phyloP scores from a whole-genome alignment of 352 stramenopile genomes.

The Blastocystis sp. region DNA sequence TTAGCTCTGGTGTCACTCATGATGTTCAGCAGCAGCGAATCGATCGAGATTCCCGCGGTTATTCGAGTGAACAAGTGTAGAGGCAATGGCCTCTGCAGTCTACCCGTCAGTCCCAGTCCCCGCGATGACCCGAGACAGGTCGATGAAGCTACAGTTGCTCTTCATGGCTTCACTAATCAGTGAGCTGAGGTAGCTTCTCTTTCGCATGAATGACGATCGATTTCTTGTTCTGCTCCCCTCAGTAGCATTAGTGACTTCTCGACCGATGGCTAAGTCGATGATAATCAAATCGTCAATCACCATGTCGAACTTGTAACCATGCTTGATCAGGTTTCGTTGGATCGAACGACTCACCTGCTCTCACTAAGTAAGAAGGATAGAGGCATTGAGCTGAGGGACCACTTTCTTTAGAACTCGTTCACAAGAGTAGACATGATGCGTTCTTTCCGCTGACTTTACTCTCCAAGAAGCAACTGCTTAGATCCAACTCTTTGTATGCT shows the following conservation, averaged over 20 bases:
- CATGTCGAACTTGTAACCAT: conserved; percentile 82
- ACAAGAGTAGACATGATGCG: conserved; percentile 94
- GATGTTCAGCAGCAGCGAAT: conserved; percentile 55
- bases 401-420: conserved; percentile 98
- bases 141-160: conserved; percentile 97
- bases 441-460: conserved; percentile 82
- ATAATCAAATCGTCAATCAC: conserved; percentile 95
- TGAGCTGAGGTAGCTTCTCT: conserved; percentile 95
- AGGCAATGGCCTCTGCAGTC: conserved; percentile 92
- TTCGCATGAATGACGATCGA: conserved; percentile 90
- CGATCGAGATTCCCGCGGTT: conserved; percentile 84
- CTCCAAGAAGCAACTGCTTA: conserved; percentile 67
- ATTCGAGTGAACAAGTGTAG: conserved; percentile 82
- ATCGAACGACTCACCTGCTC: conserved; percentile 89
- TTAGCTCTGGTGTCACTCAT: conserved; percentile 18
- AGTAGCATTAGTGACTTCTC: conserved; percentile 94
- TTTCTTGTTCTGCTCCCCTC: conserved; percentile 98
- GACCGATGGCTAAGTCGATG: conserved; percentile 94
- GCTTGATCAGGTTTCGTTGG: conserved; percentile 76
- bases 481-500: conserved; percentile 87
- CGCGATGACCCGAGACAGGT: conserved; percentile 89
- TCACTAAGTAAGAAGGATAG: conserved; percentile 96
- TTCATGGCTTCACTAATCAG: conserved; percentile 96
- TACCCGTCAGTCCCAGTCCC: background rate
- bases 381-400: conserved; percentile 95